These are phyloP conservation scores for Diaporthe capsici DNA, from an alignment of 2,329 filamentous ascomycete species.

Conservation along the genomic window DNA sequence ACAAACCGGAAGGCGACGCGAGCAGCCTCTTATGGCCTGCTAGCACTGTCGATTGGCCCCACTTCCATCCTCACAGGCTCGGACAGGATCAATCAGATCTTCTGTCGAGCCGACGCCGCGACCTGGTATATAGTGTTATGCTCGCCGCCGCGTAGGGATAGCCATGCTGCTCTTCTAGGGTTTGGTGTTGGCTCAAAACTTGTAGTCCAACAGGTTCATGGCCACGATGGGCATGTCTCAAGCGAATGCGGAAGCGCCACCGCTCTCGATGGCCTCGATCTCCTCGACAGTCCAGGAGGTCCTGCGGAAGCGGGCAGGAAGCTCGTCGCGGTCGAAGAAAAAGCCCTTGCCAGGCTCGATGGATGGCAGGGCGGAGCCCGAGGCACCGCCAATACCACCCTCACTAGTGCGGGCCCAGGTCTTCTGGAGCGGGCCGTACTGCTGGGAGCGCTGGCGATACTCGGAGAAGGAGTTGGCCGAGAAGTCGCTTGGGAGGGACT, in stretches of 20 bases:
- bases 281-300: constrained; percentile 81
- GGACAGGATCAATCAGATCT: not conserved
- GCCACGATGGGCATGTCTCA: constrained; percentile 48
- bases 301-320: constrained; percentile 87
- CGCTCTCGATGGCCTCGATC: constrained; percentile 96
- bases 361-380: constrained; percentile 80
- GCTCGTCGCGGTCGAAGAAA: constrained; percentile 90
- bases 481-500: constrained; percentile 72
- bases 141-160: not conserved
- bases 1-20: no score
- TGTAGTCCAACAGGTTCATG: not conserved
- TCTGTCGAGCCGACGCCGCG: not conserved
- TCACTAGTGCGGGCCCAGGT: constrained; percentile 53
- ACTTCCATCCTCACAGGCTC: not conserved
- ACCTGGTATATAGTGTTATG: not conserved
- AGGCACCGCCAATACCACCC: constrained; percentile 68
- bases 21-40: not conserved
- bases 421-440: constrained; percentile 81
- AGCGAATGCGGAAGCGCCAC: constrained; percentile 77
- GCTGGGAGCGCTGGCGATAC: constrained; percentile 83
- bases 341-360: constrained; percentile 79
- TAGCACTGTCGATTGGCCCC: not conserved
- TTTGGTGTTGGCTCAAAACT: not conserved
- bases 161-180: constrained; percentile 5
- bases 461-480: constrained; percentile 75